These are phyloP conservation scores for Kwoniella sp. DNA, from an alignment of 768 basidiomycete genomes.

Conservation along the genomic window DNA sequence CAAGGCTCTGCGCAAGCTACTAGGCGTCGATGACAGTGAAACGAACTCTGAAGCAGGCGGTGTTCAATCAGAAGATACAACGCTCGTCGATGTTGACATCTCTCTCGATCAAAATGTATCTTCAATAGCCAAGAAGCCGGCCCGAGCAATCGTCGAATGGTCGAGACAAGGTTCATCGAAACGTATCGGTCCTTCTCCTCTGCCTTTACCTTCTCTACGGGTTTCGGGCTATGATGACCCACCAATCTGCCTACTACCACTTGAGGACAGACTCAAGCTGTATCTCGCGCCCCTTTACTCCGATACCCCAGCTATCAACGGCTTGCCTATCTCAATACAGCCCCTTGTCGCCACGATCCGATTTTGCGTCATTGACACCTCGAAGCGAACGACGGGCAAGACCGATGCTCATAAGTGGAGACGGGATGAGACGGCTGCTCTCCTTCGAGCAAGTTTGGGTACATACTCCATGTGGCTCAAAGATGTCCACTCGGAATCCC, in stretches of 20 bases:
- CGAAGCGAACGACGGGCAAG: constrained; percentile 10
- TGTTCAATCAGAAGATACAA: constrained; percentile 13
- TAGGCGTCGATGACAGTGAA: constrained; percentile 16
- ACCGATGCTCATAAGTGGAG: constrained; percentile 26
- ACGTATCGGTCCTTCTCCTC: constrained; percentile 22
- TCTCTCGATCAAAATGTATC: neutral
- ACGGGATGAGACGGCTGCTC: constrained; percentile 30
- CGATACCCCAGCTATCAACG: constrained; percentile 25
- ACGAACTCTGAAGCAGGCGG: neutral
- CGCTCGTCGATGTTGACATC: constrained; percentile 22
- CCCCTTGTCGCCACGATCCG: constrained; percentile 38
- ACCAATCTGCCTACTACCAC: constrained; percentile 29
- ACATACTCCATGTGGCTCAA: constrained; percentile 24
- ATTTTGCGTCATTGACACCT: constrained; percentile 31
- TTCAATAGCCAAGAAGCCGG: neutral
- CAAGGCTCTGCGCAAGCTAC: constrained; percentile 15
- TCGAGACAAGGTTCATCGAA: constrained; percentile 38
- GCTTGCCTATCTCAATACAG: constrained; percentile 34
- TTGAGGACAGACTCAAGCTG: constrained; percentile 28
- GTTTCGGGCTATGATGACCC: neutral
- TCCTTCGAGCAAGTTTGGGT: constrained; percentile 35
- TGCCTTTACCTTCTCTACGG: constrained; percentile 16
- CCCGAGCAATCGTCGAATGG: constrained; percentile 41
- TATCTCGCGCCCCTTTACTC: constrained; percentile 36
- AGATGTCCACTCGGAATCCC: constrained; percentile 9